Evolutionary conservation across 345 rosid genomes (phyloP).

Genomic region (Eucalyptus victrix): DNA sequence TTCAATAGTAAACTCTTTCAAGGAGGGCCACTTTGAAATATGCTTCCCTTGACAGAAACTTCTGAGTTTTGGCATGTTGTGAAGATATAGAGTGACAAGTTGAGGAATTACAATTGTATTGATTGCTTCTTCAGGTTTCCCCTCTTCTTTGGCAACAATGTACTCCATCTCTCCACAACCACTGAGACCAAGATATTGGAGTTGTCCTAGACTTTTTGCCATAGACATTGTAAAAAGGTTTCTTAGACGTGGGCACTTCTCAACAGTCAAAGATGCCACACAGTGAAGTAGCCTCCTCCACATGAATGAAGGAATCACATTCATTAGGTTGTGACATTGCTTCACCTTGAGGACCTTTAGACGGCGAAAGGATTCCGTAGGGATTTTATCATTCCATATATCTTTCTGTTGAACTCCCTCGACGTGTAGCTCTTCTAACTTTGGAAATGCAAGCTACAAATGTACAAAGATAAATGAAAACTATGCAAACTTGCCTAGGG

Average conservation of each 20-base stretch:
- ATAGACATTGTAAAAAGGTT: too few species aligned
- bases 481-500: rapidly evolving
- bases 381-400: neutral
- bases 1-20: neutral
- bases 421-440: neutral
- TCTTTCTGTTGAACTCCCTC: neutral
- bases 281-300: rapidly evolving
- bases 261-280: rapidly evolving
- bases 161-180: too few species aligned
- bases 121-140: rapidly evolving
- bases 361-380: rapidly evolving
- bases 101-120: neutral
- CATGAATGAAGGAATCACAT: neutral
- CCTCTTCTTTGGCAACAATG: rapidly evolving
- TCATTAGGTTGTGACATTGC: rapidly evolving
- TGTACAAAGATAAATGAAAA: rapidly evolving
- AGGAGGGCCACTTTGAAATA: neutral
- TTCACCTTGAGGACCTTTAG: neutral
- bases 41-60: neutral
- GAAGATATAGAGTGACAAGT: neutral
- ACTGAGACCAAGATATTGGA: rapidly evolving
- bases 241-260: rapidly evolving
- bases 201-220: too few species aligned
- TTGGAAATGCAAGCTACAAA: neutral
- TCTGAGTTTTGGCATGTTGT: neutral